These are phyloP conservation scores for Pelargonium fulgidum DNA, from an alignment of 441 rosid species.

Conservation along the genomic window DNA sequence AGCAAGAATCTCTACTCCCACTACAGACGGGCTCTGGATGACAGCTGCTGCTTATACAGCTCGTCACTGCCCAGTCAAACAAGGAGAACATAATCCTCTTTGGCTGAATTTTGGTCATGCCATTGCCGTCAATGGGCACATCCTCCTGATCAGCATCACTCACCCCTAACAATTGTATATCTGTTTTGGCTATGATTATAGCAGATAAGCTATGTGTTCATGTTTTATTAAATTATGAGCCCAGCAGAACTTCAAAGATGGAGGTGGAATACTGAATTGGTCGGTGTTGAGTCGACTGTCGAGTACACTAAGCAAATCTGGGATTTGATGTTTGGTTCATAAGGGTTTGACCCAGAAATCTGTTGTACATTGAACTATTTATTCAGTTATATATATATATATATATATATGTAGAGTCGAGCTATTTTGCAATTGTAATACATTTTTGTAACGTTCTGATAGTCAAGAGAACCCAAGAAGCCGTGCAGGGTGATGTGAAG, in stretches of 20 bases:
- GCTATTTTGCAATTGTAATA: too few species aligned
- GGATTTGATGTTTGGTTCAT: not conserved
- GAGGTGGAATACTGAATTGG: not conserved
- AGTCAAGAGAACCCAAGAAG: too few species aligned
- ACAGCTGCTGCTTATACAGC: slow-evolving; percentile 5
- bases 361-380: slow-evolving; percentile 5
- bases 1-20: slow-evolving; percentile 47
- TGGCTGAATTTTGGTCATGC: slow-evolving; percentile 14
- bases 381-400: not conserved
- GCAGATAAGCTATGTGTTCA: slow-evolving; percentile 9
- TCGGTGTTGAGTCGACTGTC: not conserved
- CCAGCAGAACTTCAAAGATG: slow-evolving; percentile 1
- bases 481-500: too few species aligned
- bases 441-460: too few species aligned
- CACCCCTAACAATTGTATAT: slow-evolving; percentile 20
- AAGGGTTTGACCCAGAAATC: not conserved
- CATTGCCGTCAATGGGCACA: slow-evolving; percentile 9
- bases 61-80: slow-evolving; percentile 4
- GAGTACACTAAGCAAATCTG: not conserved
- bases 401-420: too few species aligned
- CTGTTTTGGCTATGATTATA: slow-evolving; percentile 25
- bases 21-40: slow-evolving; percentile 32
- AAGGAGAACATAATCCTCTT: not conserved
- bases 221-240: slow-evolving; percentile 12
- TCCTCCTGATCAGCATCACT: slow-evolving; percentile 11